Evolutionary conservation across 2,329 filamentous ascomycete genomes (phyloP), one percentile per base, ranked within the genome.

Genomic region (Neoascochyta sp.): DNA sequence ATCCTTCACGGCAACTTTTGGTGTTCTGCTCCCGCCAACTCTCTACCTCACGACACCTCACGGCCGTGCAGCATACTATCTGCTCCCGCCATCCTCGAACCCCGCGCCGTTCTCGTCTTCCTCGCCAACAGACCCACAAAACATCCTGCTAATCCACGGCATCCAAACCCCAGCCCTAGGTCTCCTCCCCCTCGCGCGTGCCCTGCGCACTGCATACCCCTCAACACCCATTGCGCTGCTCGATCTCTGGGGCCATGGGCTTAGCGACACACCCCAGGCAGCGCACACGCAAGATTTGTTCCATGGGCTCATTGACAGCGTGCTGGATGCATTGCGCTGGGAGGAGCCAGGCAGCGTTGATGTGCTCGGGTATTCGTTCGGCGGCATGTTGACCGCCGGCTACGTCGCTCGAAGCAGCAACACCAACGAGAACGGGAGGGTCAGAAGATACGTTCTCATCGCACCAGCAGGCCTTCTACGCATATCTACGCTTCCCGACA

Each of bases 171-270:
- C 69, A 5, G 68, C 71, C 2, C 46, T 75, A 3, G 71, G 71
- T 13, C 47, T 75, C 29, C 49, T 64, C 0, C 70, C 71, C 0
- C 56, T 75, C 2, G 58, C 63, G 0, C 50, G 39, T 5, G 40
- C 46, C 0, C 54, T 76, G 1, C 53, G 58, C 1, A 19, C 48
- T 0, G 42, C 40, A 0, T 66, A 63, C 24, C 63, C 69, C 0
- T 15, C 41, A 0, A 48, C 69, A 0, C 57, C 68, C 8, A 55
- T 68, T 17, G 65, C 70, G 0, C 51, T 73, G 1, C 11, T 73
- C 9, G 73, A 76, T 32, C 63, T 69, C 8, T 76, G 70, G 70
- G 73, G 73, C 16, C 74, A 76, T 28, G 73, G 73, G 0, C 50
- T 76, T n/a, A 67, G 57, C 16, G 66, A 69, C 5, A 74, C 71